Conservation (phyloP, 192 early-diverging fungal species). For the Umbelopsis isabellina region DNA sequence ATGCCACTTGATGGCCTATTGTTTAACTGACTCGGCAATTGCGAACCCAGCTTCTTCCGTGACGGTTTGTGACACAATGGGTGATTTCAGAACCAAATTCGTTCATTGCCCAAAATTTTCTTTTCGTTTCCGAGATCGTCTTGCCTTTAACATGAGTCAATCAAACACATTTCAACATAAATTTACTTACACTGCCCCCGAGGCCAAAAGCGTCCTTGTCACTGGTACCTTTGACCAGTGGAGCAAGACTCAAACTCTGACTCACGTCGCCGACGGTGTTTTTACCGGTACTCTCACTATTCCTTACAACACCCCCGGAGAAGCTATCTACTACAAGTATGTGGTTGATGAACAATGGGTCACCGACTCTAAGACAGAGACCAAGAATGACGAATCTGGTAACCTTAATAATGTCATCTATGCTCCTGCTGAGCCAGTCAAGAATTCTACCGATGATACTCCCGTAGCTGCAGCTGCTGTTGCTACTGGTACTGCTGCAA, state of each 20-base stretch:
- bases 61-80: background rate
- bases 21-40: too few species aligned
- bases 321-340: slow-evolving; percentile 12
- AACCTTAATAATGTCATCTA: slow-evolving; percentile 9
- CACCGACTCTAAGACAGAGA: slow-evolving; percentile 10
- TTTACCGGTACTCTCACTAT: background rate
- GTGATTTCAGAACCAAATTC: background rate
- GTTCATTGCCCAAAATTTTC: slow-evolving; percentile 11
- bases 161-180: background rate
- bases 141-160: slow-evolving; percentile 13
- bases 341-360: slow-evolving; percentile 9
- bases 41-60: background rate
- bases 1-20: too few species aligned
- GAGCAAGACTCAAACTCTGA: slow-evolving; percentile 12
- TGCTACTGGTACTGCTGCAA: background rate
- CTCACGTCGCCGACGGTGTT: background rate
- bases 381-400: background rate
- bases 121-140: slow-evolving; percentile 7
- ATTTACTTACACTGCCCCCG: slow-evolving; percentile 13
- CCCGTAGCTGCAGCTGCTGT: background rate
- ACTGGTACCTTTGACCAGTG: slow-evolving; percentile 16
- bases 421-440: slow-evolving; percentile 5
- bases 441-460: background rate
- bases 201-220: slow-evolving; percentile 6
- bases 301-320: background rate